phyloP scores from a whole-genome alignment of 2,329 filamentous ascomycete genomes.

The Alternaria angustiovoidea region DNA sequence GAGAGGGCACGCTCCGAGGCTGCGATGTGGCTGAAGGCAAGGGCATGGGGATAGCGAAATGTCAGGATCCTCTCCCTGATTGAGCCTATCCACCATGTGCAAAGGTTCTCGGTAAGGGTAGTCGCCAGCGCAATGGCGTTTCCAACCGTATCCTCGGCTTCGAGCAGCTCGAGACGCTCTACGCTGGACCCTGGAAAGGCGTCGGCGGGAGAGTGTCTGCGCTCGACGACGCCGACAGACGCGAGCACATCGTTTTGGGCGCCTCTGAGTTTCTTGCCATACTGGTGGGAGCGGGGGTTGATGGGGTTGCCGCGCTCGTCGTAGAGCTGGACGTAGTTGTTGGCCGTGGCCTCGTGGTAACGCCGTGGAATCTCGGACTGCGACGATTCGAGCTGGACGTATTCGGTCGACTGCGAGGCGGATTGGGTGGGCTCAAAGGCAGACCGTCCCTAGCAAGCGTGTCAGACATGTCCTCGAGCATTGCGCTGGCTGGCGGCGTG shows the following conservation, averaged over 20 bases:
- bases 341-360: constrained; percentile 34
- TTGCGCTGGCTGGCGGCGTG: constrained; percentile 5
- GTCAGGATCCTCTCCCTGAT: constrained; percentile 42
- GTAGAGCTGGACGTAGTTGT: constrained; percentile 52
- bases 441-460: constrained; percentile 49
- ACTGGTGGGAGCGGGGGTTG: constrained; percentile 52
- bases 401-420: constrained; percentile 33
- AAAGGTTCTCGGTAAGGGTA: constrained; percentile 38
- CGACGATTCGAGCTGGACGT: constrained; percentile 37
- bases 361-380: constrained; percentile 34
- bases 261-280: constrained; percentile 52
- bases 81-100: constrained; percentile 48
- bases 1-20: constrained; percentile 30
- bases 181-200: constrained; percentile 38
- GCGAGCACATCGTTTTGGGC: constrained; percentile 59
- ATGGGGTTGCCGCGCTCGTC: constrained; percentile 56
- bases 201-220: constrained; percentile 39
- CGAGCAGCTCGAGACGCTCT: constrained; percentile 39
- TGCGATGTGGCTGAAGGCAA: constrained; percentile 39
- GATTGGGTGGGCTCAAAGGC: constrained; percentile 49
- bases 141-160: constrained; percentile 42
- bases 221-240: constrained; percentile 58
- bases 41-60: constrained; percentile 34
- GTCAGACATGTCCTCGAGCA: constrained; percentile 22
- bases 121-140: constrained; percentile 34